phyloP scores from a whole-genome alignment of 148 eudicot species.

The Suaeda aralocaspica region DNA sequence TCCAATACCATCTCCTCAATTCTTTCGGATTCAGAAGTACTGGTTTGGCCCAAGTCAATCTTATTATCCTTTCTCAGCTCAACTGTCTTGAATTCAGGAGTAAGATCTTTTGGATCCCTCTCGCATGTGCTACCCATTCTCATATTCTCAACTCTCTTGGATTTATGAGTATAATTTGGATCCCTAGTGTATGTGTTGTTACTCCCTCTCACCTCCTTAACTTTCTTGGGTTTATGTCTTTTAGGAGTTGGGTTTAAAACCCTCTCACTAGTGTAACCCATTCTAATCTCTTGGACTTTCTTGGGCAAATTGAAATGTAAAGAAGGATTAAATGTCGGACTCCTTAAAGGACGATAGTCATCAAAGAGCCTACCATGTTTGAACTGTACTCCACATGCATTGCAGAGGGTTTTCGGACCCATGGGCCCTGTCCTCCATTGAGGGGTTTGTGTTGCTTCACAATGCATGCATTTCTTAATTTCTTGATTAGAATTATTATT shows the following conservation, averaged over 20 bases:
- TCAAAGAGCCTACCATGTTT: constrained; percentile 16
- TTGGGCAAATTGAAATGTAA: background rate
- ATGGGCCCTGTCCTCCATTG: constrained; percentile 26
- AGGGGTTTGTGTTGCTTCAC: constrained; percentile 17
- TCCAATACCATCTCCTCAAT: background rate
- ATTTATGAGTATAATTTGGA: background rate
- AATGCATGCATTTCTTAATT: constrained; percentile 26
- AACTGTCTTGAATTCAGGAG: background rate
- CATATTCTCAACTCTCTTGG: background rate
- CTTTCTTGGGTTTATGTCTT: background rate
- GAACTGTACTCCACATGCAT: constrained; percentile 31
- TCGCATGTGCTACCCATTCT: background rate
- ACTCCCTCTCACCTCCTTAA: background rate
- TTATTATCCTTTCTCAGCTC: background rate
- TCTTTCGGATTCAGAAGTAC: background rate
- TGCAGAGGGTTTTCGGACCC: constrained; percentile 26
- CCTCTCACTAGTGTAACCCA: background rate
- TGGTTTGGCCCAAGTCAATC: background rate
- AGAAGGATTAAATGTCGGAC: constrained; percentile 8
- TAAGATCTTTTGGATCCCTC: background rate
- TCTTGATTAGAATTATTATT: constrained; percentile 1
- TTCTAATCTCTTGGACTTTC: background rate
- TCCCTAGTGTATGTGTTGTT: background rate
- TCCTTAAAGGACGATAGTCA: constrained; percentile 11
- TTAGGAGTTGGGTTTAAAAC: background rate